Evolutionary conservation across 2,329 filamentous ascomycete genomes (phyloP).

Genomic region (Botrytis squamosa): DNA sequence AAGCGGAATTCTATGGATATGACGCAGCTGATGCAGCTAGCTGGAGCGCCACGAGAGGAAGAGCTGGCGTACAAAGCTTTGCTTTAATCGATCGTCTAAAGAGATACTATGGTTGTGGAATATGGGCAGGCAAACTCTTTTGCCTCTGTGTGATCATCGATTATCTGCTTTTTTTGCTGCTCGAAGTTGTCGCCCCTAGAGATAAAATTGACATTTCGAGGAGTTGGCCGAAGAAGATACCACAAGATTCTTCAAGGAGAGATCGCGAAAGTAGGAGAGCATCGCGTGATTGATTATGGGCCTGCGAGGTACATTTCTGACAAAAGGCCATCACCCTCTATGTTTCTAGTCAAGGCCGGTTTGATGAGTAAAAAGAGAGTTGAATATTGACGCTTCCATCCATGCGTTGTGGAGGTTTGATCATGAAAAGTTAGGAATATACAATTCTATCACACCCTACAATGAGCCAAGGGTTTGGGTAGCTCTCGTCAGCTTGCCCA

Average conservation of each 20-base stretch:
- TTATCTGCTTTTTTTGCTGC: slow-evolving; percentile 82
- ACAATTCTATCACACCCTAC: neutral
- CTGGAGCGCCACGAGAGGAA: slow-evolving; percentile 69
- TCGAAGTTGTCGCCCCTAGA: slow-evolving; percentile 84
- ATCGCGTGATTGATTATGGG: neutral
- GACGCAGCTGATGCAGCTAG: slow-evolving; percentile 59
- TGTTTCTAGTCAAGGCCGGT: no score
- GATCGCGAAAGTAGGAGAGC: slow-evolving; percentile 4
- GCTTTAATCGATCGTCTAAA: slow-evolving; percentile 93
- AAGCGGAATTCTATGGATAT: slow-evolving; percentile 85
- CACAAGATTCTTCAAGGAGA: slow-evolving; percentile 15
- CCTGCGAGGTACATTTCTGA: neutral
- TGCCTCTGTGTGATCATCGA: slow-evolving; percentile 93
- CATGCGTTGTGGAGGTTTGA: neutral
- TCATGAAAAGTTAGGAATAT: neutral
- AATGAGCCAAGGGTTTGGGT: neutral
- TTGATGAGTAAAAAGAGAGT: neutral
- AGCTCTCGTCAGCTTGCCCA: neutral
- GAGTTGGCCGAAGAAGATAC: slow-evolving; percentile 81
- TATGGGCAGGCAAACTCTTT: slow-evolving; percentile 97
- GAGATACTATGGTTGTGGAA: slow-evolving; percentile 94
- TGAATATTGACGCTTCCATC: neutral
- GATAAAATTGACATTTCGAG: slow-evolving; percentile 84
- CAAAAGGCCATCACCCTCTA: neutral
- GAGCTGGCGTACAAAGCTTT: slow-evolving; percentile 75